Evolutionary conservation across 306 rosid species (phyloP), one percentile per base, ranked within the genome.

Genomic region (Clitoria ternatea): DNA sequence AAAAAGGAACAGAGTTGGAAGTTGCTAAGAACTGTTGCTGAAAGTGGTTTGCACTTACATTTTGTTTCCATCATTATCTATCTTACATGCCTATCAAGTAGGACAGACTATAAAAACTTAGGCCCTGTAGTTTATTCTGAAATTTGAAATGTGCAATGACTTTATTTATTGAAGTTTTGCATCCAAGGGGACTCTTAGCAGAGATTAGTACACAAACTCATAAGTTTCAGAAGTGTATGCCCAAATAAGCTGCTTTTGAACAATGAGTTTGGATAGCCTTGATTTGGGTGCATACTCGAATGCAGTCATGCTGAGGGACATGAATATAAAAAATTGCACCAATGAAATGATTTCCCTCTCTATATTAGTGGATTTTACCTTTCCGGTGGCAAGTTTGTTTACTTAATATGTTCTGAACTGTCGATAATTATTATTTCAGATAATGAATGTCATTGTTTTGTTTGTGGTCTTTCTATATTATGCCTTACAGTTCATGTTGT

Each of bases 401-500:
- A 53, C 24, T 53, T 18, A 62, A 37, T 32, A 29, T 37, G 59
- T 19, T 29, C 40, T 10, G 12, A 13, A 19, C 15, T 33, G 17
- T 43, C 19, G 26, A 65, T 57, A 12, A 2, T 23, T 39, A 55
- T 70, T 53, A 48, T 29, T 47, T 65, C 47, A 63, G n/a, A 32
- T 68, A 64, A 33, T 61, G 6, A 47, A 14, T 40, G 36, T 12
- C 15, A 55, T 75, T 49, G 33, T 27, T 62, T 75, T 49, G 33
- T 27, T 62, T n/a, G 23, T 68, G 69, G 52, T 19, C 37, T 61
- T 71, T 47, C 55, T 47, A 49, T 29, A 12, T 67, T 67, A 3
- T 49, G 20, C 45, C 23, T 53, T 17, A 5, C 44, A 13, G 24
- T 56, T 20, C 22, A 19, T 20, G 22, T 54, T 30, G 18, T 66